Base-by-base conservation (phyloP, 768 basidiomycete genomes). In the Suillus luteus region DNA sequence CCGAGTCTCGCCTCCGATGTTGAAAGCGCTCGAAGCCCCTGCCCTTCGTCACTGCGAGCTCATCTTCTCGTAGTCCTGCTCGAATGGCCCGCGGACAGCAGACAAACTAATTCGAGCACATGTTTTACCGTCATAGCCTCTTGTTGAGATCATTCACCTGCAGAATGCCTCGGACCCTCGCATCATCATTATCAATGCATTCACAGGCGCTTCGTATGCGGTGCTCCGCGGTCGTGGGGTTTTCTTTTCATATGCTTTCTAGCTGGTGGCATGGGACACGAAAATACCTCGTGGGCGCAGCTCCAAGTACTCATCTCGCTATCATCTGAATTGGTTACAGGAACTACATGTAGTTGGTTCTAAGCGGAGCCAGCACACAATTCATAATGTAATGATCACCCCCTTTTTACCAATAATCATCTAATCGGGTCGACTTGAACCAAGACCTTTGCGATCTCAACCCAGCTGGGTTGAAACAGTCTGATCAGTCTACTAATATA, bases 31-130 rank as follows among this genome's bases (percentile, higher is more conserved):
- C 27, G 65, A 67, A 27, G 74, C 74, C 0, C 74, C 69, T 2
- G 63, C 66, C 14, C 65, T 74, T n/a, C 71, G 68, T 54, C 66
- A 74, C 24, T 74, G 72, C n/a, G 73, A 74, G 38, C 71, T 74
- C 9, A 64, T 76, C 44, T 72, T 74, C 33, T 67, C 69, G 2
- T 71, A 71, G 54, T 74, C 72, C 1, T 74, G 71, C 27, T 55
- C 68, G 0, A 67, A 71, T 6, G 68, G 69, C 3, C 73, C 74
- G 55, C 70, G 55, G n/a, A 41, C 71, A 35, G 59, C 65, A 37
- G 66, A 74, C 37, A 67, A 64, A 27, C 43, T 76, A 22, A 69
- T 11, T 72, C 27, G 41, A 65, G 61, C 58, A 40, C 49, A 31
- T 59, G 60, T 65, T 48, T 61, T 57, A 10, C 68, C 73, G 38